Base-by-base conservation (phyloP, 2,329 filamentous ascomycete species). In the Fusarium sp. region DNA sequence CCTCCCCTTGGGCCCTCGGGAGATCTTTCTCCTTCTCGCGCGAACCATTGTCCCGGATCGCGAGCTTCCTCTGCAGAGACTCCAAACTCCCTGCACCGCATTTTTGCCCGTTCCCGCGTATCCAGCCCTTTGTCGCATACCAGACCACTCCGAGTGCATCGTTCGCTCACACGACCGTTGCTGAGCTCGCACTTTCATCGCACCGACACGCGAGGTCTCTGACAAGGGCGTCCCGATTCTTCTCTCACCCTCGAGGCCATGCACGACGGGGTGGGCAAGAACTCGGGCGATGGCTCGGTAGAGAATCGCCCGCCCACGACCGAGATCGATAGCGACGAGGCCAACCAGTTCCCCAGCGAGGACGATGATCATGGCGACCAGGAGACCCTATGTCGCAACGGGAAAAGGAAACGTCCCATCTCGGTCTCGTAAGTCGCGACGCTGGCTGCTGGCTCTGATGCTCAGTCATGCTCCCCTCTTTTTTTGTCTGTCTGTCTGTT, bases 391-490 rank as follows among this genome's bases (percentile, higher is more conserved):
- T 77, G 75, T 69, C 79, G 78, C 66, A 76, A 74, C 24, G 80
- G 87, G 67, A 91, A 91, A 81, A 87, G 89, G 71, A 91, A 91
- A 80, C 85, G 89, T 67, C 88, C 88, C 68, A 85, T 90, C 58
- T 90, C 89, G 67, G 89, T 90, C 69, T 90, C 89, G 89, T 91
- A 85, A 73, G 77, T 77, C 66, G 69, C 71, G 63, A 64, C 62
- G 46, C 42, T 65, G 46, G 40, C 44, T 49, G 44, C 22, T 49
- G 8, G 44, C 44, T 49, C 42, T 66, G 33, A 40, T 53, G 44
- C 22, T 53, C 53, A 38, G 46, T 49, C 29, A 46, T 51, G 36
- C 61, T 58, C 51, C 33, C 24, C 40, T 40, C 49, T 53, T 59
- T 60, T 46, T 36, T 59, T 66, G 60, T 63, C 38, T 55, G 24